Evolutionary conservation across 352 stramenopile species (phyloP).

Genomic region (Phytophthora sp.): DNA sequence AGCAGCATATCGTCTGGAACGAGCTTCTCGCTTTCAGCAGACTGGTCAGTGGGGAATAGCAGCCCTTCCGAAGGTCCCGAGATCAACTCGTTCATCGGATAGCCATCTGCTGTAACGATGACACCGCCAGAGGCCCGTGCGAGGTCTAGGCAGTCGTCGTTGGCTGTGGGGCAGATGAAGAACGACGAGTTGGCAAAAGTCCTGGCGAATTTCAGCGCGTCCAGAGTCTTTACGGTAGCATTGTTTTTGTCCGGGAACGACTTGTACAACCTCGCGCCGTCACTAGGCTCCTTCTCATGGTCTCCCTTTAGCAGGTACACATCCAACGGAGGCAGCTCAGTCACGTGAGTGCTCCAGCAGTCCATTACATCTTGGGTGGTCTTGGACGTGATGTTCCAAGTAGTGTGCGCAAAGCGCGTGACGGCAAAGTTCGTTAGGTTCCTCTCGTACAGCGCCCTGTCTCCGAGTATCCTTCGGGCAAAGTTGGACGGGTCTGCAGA

Average conservation of each 20-base stretch:
- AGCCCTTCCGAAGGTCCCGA: conserved; percentile 8
- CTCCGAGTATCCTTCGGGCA: conserved; percentile 6
- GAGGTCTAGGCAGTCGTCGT: conserved; percentile 66
- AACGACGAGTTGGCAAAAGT: conserved; percentile 41
- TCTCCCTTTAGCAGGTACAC: conserved; percentile 31
- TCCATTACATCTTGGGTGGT: conserved; percentile 52
- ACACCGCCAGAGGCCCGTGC: conserved; percentile 49
- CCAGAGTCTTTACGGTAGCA: conserved; percentile 19
- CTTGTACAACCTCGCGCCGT: conserved; percentile 23
- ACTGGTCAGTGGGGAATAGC: conserved; percentile 8
- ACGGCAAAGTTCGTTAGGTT: conserved; percentile 36
- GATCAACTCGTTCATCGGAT: conserved; percentile 67
- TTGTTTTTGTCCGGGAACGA: conserved; percentile 16
- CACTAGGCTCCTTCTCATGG: conserved; percentile 7
- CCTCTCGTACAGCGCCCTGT: conserved; percentile 5
- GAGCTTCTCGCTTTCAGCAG: neutral
- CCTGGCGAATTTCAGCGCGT: conserved; percentile 35
- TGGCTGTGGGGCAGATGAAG: conserved; percentile 63
- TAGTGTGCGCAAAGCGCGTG: conserved; percentile 48
- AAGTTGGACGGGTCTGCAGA: conserved; percentile 33
- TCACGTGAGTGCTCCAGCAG: conserved; percentile 41
- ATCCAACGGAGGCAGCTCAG: conserved; percentile 48
- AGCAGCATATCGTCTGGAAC: conserved; percentile 7
- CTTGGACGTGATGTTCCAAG: conserved; percentile 37
- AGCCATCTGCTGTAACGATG: conserved; percentile 49